Evolutionary conservation across 2,329 filamentous ascomycete genomes (phyloP).

Genomic region (Hymenoscyphus infarciens): DNA sequence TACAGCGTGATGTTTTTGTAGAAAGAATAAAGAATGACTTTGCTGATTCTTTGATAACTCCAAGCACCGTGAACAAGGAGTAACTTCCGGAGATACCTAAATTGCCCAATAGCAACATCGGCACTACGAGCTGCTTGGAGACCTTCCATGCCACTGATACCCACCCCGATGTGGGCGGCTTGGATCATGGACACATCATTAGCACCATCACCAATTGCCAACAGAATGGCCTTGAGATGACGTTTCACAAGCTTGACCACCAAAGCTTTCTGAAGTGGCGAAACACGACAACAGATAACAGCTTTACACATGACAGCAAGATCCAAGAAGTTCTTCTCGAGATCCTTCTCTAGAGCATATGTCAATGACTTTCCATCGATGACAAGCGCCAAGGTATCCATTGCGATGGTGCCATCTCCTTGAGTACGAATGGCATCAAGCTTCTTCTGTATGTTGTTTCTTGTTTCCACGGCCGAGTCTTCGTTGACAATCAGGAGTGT

Average conservation of each 20-base stretch:
- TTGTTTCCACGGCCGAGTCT: conserved; percentile 71
- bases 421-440: conserved; percentile 85
- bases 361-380: conserved; percentile 97
- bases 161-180: conserved; percentile 94
- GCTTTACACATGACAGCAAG: conserved; percentile 95
- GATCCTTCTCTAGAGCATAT: conserved; percentile 84
- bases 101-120: conserved; percentile 93
- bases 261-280: conserved; percentile 91
- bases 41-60: conserved; percentile 96
- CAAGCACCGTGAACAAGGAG: conserved; percentile 93
- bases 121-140: conserved; percentile 93
- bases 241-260: conserved; percentile 97
- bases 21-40: conserved; percentile 96
- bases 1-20: conserved; percentile 99
- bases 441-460: conserved; percentile 90
- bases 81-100: conserved; percentile 89
- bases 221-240: conserved; percentile 83
- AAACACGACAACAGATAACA: conserved; percentile 97
- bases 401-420: conserved; percentile 69
- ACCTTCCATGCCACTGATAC: conserved; percentile 95
- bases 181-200: conserved; percentile 99
- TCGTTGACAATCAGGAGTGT: conserved; percentile 96
- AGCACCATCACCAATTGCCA: conserved; percentile 94
- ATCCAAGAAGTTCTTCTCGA: conserved; percentile 91
- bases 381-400: conserved; percentile 83